Evolutionary conservation across 495 filamentous ascomycete species (phyloP).

Genomic region (Pyrenula aspistea): DNA sequence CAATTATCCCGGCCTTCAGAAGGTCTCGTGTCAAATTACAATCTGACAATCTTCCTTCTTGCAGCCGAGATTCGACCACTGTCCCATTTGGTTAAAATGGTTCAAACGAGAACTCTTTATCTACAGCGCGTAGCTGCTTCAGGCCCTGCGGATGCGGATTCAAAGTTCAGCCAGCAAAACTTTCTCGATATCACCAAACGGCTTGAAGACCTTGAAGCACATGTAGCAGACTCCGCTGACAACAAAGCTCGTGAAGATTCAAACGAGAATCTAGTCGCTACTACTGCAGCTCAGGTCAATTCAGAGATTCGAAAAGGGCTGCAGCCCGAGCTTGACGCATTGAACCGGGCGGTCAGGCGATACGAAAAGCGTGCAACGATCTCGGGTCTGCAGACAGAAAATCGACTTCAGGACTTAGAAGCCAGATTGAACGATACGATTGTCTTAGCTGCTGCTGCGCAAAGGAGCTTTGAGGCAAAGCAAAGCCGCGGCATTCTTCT

Average conservation of each 20-base stretch:
- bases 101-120: constrained; percentile 68
- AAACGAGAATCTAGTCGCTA: constrained; percentile 9
- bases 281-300: constrained; percentile 34
- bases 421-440: constrained; percentile 62
- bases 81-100: constrained; percentile 67
- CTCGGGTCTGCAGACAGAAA: constrained; percentile 60
- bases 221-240: constrained; percentile 30
- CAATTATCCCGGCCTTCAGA: constrained; percentile 75
- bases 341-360: constrained; percentile 82
- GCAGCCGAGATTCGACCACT: constrained; percentile 75
- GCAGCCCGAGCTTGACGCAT: constrained; percentile 74
- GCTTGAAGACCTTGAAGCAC: constrained; percentile 60
- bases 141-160: constrained; percentile 30
- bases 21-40: constrained; percentile 80
- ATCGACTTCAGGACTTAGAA: constrained; percentile 58
- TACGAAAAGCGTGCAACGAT: constrained; percentile 83
- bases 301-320: constrained; percentile 50
- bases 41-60: constrained; percentile 86
- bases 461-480: constrained; percentile 20
- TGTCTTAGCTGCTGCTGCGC: constrained; percentile 63
- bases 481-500: neutral
- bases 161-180: constrained; percentile 26
- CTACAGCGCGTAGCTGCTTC: constrained; percentile 63
- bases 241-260: constrained; percentile 12
- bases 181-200: constrained; percentile 46